phyloP scores from a whole-genome alignment of 768 basidiomycete species.

The Galerina sulciceps region DNA sequence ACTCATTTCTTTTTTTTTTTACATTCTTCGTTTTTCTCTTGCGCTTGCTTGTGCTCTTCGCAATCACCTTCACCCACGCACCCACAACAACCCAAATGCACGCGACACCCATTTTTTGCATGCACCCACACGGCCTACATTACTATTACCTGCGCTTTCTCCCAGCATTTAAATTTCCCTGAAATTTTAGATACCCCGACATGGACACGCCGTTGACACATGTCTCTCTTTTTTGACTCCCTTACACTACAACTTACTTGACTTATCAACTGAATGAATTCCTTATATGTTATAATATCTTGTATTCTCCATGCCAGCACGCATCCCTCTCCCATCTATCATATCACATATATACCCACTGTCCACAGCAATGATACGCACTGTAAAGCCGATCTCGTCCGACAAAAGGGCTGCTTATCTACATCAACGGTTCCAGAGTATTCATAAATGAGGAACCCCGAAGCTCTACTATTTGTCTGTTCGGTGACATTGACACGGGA shows the following conservation, averaged over 20 bases:
- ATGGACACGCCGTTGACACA: slow-evolving; percentile 19
- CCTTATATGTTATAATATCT: slow-evolving; percentile 13
- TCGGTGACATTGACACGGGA: slow-evolving; percentile 3
- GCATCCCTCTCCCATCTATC: neutral
- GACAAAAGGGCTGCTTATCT: slow-evolving; percentile 6
- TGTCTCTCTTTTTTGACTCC: slow-evolving; percentile 9
- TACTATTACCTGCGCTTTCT: neutral
- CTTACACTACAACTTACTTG: slow-evolving; percentile 13
- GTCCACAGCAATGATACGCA: slow-evolving; percentile 1
- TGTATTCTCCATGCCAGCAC: neutral
- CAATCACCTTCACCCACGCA: neutral
- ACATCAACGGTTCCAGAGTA: neutral
- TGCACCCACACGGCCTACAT: neutral
- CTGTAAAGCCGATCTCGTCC: slow-evolving; percentile 10
- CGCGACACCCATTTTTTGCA: neutral
- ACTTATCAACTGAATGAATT: slow-evolving; percentile 11
- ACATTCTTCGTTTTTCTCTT: neutral
- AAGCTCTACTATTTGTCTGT: neutral
- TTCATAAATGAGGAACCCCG: neutral
- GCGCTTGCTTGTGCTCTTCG: neutral
- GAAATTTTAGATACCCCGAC: slow-evolving; percentile 16
- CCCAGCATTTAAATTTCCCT: neutral
- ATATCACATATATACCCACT: slow-evolving; percentile 1
- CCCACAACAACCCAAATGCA: neutral
- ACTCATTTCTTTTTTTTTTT: neutral